A percentile compares a stretch with the other conserved stretches of the same genome.
phyloP scores from a whole-genome alignment of 495 filamentous ascomycete species.

The Beverwykella pulmonaria region DNA sequence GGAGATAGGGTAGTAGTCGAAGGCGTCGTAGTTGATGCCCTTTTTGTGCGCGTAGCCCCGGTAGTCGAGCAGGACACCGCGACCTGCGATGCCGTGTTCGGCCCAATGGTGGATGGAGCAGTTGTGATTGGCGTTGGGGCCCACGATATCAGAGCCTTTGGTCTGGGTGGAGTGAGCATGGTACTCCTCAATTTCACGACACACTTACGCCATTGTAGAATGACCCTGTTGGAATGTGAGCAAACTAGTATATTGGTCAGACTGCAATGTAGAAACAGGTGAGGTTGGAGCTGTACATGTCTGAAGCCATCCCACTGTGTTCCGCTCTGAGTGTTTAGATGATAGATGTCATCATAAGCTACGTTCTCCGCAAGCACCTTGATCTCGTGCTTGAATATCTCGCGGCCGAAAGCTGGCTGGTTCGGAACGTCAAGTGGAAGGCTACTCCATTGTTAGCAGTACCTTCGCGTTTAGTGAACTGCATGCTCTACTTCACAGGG shows the following conservation, averaged over 20 bases:
- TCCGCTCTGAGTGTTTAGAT: conserved; percentile 74
- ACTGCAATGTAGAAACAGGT: background rate
- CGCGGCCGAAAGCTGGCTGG: conserved; percentile 57
- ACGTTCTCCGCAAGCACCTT: conserved; percentile 54
- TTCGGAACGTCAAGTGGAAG: conserved; percentile 59
- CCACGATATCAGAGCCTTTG: conserved; percentile 56
- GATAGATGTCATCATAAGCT: conserved; percentile 68
- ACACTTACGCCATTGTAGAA: conserved; percentile 55
- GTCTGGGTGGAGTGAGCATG: conserved; percentile 27
- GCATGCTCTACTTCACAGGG: conserved; percentile 51
- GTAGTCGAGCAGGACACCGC: conserved; percentile 64
- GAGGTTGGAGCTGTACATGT: conserved; percentile 50
- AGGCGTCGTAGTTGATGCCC: conserved; percentile 58
- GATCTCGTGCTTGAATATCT: conserved; percentile 60
- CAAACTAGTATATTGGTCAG: background rate
- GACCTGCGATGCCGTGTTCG: conserved; percentile 57
- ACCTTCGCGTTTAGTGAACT: too few species aligned
- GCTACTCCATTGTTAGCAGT: background rate
- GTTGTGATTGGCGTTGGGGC: conserved; percentile 55
- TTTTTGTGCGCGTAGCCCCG: conserved; percentile 51
- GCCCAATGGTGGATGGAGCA: conserved; percentile 57
- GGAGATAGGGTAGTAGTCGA: conserved; percentile 61
- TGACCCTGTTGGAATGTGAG: conserved; percentile 47
- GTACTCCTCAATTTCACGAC: background rate
- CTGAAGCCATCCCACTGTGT: conserved; percentile 82